Conservation (phyloP, 495 filamentous ascomycete genomes). For the Aspergillus nidulans region DNA sequence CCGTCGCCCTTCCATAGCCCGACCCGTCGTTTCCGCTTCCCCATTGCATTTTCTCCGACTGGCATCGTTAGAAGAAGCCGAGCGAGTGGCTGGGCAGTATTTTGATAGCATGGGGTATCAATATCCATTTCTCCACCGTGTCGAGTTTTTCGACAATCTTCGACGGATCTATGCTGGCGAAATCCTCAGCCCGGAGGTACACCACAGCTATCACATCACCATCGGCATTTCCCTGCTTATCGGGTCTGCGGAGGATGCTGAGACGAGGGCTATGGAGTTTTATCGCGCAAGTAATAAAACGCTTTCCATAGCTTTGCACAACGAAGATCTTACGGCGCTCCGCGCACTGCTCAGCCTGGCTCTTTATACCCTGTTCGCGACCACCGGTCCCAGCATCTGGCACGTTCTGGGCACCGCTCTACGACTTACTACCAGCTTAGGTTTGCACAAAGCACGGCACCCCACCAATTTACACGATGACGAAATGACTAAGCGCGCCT, state of each 20-base stretch:
- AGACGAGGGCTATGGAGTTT: slow-evolving; percentile 34
- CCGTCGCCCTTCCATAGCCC: slow-evolving; percentile 35
- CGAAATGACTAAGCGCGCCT: slow-evolving; percentile 48
- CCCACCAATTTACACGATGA: slow-evolving; percentile 33
- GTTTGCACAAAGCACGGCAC: slow-evolving; percentile 43
- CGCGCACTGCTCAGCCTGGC: slow-evolving; percentile 47
- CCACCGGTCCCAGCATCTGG: slow-evolving; percentile 49
- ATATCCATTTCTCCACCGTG: slow-evolving; percentile 40
- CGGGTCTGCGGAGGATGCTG: slow-evolving; percentile 29
- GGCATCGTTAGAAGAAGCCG: slow-evolving; percentile 38
- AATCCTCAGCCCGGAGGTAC: slow-evolving; percentile 32
- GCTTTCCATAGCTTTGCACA: slow-evolving; percentile 35
- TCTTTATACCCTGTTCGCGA: slow-evolving; percentile 48
- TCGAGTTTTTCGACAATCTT: slow-evolving; percentile 34
- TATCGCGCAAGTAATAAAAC: slow-evolving; percentile 41
- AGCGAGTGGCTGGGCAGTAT: slow-evolving; percentile 33
- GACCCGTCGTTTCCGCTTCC: slow-evolving; percentile 28
- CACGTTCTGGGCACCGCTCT: slow-evolving; percentile 47
- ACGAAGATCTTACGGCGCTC: slow-evolving; percentile 40
- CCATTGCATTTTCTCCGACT: slow-evolving; percentile 36
- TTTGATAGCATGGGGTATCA: slow-evolving; percentile 45
- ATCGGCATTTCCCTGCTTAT: slow-evolving; percentile 39
- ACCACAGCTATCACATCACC: slow-evolving; percentile 40
- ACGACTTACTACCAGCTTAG: slow-evolving; percentile 46
- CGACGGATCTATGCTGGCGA: slow-evolving; percentile 39